These are phyloP conservation scores for Lachnellula subtilissima DNA, from an alignment of 2,329 filamentous ascomycete genomes.

Conservation along the genomic window DNA sequence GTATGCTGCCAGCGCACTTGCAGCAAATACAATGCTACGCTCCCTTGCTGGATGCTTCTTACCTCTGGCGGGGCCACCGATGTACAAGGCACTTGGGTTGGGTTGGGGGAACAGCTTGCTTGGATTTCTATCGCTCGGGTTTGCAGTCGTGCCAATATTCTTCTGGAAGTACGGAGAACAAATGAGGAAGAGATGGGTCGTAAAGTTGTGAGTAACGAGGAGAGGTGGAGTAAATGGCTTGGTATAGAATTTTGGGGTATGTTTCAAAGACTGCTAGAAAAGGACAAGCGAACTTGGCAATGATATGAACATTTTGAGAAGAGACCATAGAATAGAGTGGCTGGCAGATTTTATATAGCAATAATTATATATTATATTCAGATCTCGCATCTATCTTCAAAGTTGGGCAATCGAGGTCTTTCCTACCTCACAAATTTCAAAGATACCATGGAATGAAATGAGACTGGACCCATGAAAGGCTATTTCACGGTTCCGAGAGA, in stretches of 20 bases:
- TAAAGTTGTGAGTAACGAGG: not conserved
- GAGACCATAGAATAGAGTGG: no score
- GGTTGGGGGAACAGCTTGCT: slow-evolving; percentile 32
- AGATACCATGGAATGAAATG: no score
- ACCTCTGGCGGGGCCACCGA: slow-evolving; percentile 23
- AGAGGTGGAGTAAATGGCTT: not conserved
- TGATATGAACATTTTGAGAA: no score
- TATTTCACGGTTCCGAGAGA: not conserved
- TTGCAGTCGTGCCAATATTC: slow-evolving; percentile 6
- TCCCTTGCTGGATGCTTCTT: slow-evolving; percentile 26
- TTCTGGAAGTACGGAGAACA: slow-evolving; percentile 10
- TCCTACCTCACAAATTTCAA: no score
- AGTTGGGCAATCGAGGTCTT: no score
- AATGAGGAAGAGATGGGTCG: slow-evolving; percentile 28
- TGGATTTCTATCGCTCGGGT: slow-evolving; percentile 29
- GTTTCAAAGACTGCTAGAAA: no score
- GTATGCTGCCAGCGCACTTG: slow-evolving; percentile 32
- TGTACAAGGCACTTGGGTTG: slow-evolving; percentile 29
- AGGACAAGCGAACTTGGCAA: no score
- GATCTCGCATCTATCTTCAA: no score
- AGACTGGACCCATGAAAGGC: no score
- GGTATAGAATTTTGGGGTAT: not conserved
- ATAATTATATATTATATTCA: no score
- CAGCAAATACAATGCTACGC: slow-evolving; percentile 31
- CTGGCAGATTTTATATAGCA: no score